These are phyloP conservation scores for Sugiyamaella smithiae DNA, from an alignment of 805 yeast species.

Conservation along the genomic window DNA sequence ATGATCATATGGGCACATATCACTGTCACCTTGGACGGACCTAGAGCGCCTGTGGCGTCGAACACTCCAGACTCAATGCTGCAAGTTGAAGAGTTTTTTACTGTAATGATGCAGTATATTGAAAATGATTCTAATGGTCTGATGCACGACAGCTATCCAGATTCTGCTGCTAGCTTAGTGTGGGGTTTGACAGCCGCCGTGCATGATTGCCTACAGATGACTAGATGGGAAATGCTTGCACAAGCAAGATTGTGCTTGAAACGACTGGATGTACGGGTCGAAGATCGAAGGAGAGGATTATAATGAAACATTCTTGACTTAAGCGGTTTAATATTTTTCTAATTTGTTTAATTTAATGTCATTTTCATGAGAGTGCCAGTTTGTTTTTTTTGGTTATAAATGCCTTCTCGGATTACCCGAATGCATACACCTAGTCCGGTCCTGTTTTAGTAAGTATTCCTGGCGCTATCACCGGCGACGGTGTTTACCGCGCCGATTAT, in stretches of 20 bases:
- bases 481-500: no score
- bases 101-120: slow-evolving; percentile 17
- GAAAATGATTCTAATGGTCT: slow-evolving; percentile 12
- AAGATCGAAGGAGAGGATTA: no score
- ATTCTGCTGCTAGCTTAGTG: neutral
- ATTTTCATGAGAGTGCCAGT: no score
- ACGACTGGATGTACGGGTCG: neutral
- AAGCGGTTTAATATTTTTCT: no score
- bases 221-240: slow-evolving; percentile 30
- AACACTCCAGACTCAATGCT: slow-evolving; percentile 13
- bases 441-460: no score
- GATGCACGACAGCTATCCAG: slow-evolving; percentile 12
- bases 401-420: no score
- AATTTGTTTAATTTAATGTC: no score
- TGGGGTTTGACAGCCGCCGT: slow-evolving; percentile 23
- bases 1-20: slow-evolving; percentile 27
- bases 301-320: no score
- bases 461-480: no score
- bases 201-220: slow-evolving; percentile 20
- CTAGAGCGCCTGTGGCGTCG: slow-evolving; percentile 5
- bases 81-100: slow-evolving; percentile 20
- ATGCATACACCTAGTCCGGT: no score
- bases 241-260: neutral
- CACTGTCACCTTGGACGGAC: slow-evolving; percentile 17
- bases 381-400: no score